These are phyloP conservation scores for Leishmania martiniquensis DNA, from an alignment of 208 protist genomes.

Conservation along the genomic window DNA sequence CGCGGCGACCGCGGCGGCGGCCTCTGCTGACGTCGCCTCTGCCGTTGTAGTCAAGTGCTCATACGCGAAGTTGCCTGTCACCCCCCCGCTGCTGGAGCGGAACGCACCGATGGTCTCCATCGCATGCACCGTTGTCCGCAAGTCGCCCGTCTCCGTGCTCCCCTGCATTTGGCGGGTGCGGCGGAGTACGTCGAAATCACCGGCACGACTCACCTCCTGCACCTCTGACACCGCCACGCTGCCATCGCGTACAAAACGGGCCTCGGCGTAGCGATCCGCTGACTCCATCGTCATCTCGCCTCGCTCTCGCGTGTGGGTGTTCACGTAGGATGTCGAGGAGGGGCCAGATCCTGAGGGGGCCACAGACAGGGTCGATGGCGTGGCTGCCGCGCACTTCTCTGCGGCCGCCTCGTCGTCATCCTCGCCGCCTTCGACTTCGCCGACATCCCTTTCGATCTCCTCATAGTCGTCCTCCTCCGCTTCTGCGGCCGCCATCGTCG, in stretches of 20 bases:
- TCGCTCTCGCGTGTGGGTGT: conserved; percentile 6
- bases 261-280: conserved; percentile 24
- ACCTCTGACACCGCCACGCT: conserved; percentile 24
- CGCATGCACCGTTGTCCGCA: conserved; percentile 18
- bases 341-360: not conserved
- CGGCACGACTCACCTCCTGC: conserved; percentile 18
- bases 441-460: conserved; percentile 24
- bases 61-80: conserved; percentile 29
- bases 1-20: not conserved
- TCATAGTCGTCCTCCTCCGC: conserved; percentile 33
- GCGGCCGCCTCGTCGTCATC: conserved; percentile 6
- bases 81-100: conserved; percentile 23
- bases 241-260: conserved; percentile 31
- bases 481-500: not conserved
- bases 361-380: not conserved
- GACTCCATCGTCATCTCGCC: conserved; percentile 21
- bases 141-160: conserved; percentile 11
- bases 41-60: conserved; percentile 14
- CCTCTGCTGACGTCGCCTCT: not conserved
- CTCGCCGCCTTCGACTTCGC: conserved; percentile 28
- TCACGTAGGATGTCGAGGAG: not conserved
- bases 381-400: not conserved
- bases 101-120: conserved; percentile 29
- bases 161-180: conserved; percentile 11
- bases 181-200: conserved; percentile 28